Percentiles rank a stretch among this genome's conserved stretches.
phyloP scores from a whole-genome alignment of 164 flowering plant species.

The Dillenia turbinata region DNA sequence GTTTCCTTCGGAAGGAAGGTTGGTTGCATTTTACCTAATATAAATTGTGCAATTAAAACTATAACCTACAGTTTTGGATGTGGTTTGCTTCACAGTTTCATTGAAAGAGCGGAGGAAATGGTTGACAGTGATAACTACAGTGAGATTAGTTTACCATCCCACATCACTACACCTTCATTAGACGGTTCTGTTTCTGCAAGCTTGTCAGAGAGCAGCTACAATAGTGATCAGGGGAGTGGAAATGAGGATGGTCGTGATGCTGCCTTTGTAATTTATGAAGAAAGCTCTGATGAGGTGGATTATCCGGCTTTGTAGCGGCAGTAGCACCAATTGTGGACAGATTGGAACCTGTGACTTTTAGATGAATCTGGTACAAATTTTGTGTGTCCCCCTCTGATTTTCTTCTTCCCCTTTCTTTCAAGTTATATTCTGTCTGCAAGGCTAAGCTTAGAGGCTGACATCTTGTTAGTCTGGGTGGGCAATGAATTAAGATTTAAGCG shows the following conservation, averaged over 20 bases:
- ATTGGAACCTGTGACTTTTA: no score
- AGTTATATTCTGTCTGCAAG: no score
- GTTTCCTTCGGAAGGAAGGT: constrained; percentile 81
- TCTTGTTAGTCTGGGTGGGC: no score
- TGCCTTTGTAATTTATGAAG: constrained; percentile 43
- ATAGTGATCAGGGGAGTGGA: constrained; percentile 75
- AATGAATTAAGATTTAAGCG: no score
- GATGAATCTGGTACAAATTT: no score
- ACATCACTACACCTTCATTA: constrained; percentile 43
- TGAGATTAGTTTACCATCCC: constrained; percentile 43
- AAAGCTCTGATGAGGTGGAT: constrained; percentile 75
- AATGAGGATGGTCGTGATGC: constrained; percentile 62
- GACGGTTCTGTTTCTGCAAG: constrained; percentile 37
- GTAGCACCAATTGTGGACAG: neutral
- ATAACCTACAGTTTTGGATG: constrained; percentile 4
- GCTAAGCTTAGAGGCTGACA: no score
- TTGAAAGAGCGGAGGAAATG: constrained; percentile 48
- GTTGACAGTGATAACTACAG: constrained; percentile 41
- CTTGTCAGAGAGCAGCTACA: constrained; percentile 68
- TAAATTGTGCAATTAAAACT: constrained; percentile 3
- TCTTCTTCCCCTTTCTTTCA: no score
- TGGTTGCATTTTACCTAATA: constrained; percentile 9
- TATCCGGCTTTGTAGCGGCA: constrained; percentile 27
- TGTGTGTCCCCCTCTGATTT: no score
- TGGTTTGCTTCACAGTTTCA: constrained; percentile 36